Conservation (phyloP, 2,329 filamentous ascomycete species). For the Paracoccidioides brasiliensis region DNA sequence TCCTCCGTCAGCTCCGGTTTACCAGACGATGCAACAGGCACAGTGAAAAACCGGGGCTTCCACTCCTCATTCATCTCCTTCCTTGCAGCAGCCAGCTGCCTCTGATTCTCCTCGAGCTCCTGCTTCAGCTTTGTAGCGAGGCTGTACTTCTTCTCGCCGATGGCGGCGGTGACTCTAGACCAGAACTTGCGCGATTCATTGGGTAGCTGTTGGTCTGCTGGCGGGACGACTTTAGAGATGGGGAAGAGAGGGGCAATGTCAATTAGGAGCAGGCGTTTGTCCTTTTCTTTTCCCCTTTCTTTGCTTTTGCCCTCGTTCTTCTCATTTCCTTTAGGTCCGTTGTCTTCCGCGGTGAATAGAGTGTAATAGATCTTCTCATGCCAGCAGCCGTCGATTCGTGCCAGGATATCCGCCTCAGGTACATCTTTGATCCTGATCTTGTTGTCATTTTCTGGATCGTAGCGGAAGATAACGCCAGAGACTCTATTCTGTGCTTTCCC, state of each 20-base stretch:
- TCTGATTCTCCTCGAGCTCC: conserved; percentile 80
- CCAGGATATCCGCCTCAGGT: conserved; percentile 69
- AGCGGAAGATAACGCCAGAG: conserved; percentile 79
- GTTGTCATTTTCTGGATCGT: conserved; percentile 74
- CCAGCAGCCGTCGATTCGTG: conserved; percentile 75
- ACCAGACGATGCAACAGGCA: conserved; percentile 45
- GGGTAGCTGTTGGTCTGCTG: conserved; percentile 61
- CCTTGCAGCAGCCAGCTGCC: conserved; percentile 69
- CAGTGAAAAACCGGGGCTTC: conserved; percentile 77
- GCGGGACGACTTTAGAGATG: conserved; percentile 65
- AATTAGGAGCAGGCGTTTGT: conserved; percentile 51
- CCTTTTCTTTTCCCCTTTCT: conserved; percentile 29
- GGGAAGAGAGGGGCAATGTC: conserved; percentile 77
- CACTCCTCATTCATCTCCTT: conserved; percentile 57
- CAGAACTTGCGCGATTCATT: conserved; percentile 87
- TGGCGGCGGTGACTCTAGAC: conserved; percentile 76
- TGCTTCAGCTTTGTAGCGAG: conserved; percentile 79
- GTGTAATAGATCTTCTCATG: conserved; percentile 56
- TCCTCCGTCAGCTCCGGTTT: conserved; percentile 51
- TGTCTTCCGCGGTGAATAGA: conserved; percentile 22
- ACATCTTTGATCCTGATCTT: conserved; percentile 74
- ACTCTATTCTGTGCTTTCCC: conserved; percentile 84
- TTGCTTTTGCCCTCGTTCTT: conserved; percentile 26
- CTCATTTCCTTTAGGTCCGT: conserved; percentile 23
- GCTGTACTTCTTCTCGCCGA: conserved; percentile 66